Evolutionary conservation across 2,329 filamentous ascomycete genomes (phyloP).

Genomic region (Exophiala sp.): DNA sequence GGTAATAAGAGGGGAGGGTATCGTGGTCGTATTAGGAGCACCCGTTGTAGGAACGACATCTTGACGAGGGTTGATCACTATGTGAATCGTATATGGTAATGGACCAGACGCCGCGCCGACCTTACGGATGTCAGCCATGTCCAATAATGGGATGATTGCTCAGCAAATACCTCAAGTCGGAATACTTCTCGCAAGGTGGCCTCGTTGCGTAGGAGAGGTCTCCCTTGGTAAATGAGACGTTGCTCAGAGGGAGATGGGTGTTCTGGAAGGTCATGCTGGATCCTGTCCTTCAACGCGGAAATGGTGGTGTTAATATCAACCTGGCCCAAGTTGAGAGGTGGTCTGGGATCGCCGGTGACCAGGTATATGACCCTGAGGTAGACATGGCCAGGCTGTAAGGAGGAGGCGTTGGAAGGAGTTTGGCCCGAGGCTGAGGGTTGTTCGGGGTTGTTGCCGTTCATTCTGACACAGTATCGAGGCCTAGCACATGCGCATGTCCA

Average conservation of each 20-base stretch:
- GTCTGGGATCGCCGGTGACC: constrained; percentile 25
- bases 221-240: constrained; percentile 54
- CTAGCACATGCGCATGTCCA: neutral
- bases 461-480: neutral
- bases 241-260: constrained; percentile 45
- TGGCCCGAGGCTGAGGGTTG: neutral
- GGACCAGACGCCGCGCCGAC: constrained; percentile 11
- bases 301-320: constrained; percentile 43
- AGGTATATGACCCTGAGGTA: constrained; percentile 24
- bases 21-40: neutral
- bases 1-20: neutral
- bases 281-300: constrained; percentile 47
- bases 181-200: constrained; percentile 48
- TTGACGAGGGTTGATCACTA: constrained; percentile 19
- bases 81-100: constrained; percentile 26
- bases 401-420: neutral
- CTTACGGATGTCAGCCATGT: neutral
- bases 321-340: constrained; percentile 30
- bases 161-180: constrained; percentile 43
- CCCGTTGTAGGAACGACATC: neutral
- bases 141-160: neutral
- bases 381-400: constrained; percentile 20
- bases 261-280: constrained; percentile 46
- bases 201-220: constrained; percentile 46
- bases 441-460: neutral